Base-by-base conservation (phyloP, 139 green algal species). In the Chlamydomonas incerta region DNA sequence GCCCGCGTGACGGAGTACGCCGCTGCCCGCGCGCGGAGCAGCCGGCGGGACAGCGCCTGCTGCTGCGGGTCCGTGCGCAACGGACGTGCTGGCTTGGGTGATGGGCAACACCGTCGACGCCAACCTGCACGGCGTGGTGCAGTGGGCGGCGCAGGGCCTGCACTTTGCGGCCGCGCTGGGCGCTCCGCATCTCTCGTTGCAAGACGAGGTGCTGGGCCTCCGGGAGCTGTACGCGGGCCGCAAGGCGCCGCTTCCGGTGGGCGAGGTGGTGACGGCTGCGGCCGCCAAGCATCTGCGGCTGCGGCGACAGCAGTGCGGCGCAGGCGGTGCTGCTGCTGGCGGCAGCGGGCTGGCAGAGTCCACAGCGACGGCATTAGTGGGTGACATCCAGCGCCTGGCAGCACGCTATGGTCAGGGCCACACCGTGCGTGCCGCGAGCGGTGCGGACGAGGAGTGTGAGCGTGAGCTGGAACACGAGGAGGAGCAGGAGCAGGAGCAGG, bases 401-500 rank as follows among this genome's bases (percentile, higher is more conserved):
- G 55, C 2, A 62, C 20, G 17, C 34, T 82, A 82, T 34, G 74
- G 74, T 20, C 1, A 52, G 17, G 52, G 50, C 2, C 50, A 80
- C n/a, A 23, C 17, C 4, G 50, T 80, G 15, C 18, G 11, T 15
- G 72, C 72, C 1, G 50, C 50, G 41, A 23, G 41, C 41, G 70
- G 18, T 0, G 28, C 18, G 28, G 82, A 89, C 57, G 86, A 93
- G 75, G 88, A 93, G 86, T 89, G 83, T 67, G 91, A 94, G 83
- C 34, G 88, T 29, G 89, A 92, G 89, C 66, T 88, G 72, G 71
- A 91, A 80, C 68, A 73, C 23, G 87, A 95, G 74, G 88, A 93
- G 77, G 87, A 93, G 80, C 58, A 91, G 73, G 88, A 93, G 85
- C 20, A 92, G 85, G 87, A 93, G 80, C 31, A 69, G 26, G 85